Conservation (phyloP, 495 filamentous ascomycete species). For the Trichocladium uniseriatum region DNA sequence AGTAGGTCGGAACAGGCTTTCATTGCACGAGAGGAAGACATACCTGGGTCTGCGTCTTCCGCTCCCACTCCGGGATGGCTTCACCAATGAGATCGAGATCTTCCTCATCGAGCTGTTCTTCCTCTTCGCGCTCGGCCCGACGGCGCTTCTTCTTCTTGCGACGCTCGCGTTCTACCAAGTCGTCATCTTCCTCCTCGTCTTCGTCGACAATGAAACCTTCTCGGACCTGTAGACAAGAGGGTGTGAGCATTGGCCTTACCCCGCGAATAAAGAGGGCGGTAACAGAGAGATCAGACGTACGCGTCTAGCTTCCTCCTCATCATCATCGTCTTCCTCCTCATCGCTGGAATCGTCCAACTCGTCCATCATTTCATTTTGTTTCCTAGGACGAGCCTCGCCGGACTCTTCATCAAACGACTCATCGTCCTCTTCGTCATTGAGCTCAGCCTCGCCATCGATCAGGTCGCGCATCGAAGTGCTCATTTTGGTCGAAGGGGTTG, state of each 20-base stretch:
- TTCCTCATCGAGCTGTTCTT: conserved; percentile 86
- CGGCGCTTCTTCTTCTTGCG: conserved; percentile 58
- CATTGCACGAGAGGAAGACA: conserved; percentile 1
- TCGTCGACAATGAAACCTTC: conserved; percentile 97
- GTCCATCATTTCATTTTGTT: conserved; percentile 39
- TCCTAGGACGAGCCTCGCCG: conserved; percentile 44
- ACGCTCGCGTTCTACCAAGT: conserved; percentile 52
- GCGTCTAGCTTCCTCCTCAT: conserved; percentile 63
- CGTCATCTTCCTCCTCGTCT: conserved; percentile 63
- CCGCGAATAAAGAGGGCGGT: neutral
- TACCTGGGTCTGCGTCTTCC: conserved; percentile 56
- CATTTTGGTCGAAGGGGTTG: conserved; percentile 40
- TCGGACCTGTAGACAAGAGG: conserved; percentile 49
- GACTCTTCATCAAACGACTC: conserved; percentile 79
- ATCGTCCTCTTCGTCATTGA: conserved; percentile 87
- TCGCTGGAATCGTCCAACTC: conserved; percentile 90
- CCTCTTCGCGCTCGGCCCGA: conserved; percentile 68
- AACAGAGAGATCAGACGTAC: conserved; percentile 21
- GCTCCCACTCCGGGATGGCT: conserved; percentile 58
- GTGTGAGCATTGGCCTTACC: neutral
- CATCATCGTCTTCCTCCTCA: conserved; percentile 94
- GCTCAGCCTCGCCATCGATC: conserved; percentile 72
- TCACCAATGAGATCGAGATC: conserved; percentile 92
- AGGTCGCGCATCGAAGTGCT: conserved; percentile 56
- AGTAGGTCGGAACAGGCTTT: conserved; percentile 8